These are phyloP conservation scores for Jaltomata sinuosa DNA, from an alignment of 257 asterid genomes.

Conservation along the genomic window DNA sequence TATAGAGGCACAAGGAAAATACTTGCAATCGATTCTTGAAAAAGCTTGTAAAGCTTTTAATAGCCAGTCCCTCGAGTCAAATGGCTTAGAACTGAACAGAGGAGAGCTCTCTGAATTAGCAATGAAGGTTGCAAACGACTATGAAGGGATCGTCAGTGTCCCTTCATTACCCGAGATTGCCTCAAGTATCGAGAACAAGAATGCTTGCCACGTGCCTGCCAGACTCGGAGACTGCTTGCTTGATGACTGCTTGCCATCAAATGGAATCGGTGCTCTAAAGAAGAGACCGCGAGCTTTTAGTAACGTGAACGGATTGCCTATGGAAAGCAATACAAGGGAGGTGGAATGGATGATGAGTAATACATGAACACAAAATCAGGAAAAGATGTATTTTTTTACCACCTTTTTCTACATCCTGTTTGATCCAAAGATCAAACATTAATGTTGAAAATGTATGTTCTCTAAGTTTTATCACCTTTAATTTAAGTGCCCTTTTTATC, in stretches of 20 bases:
- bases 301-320: slow-evolving; percentile 26
- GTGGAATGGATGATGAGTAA: slow-evolving; percentile 69
- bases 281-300: slow-evolving; percentile 43
- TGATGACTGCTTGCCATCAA: slow-evolving; percentile 33
- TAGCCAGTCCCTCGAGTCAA: slow-evolving; percentile 4
- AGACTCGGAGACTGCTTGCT: slow-evolving; percentile 48
- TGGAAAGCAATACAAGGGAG: slow-evolving; percentile 32
- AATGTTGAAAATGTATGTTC: slow-evolving; percentile 28
- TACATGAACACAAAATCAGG: slow-evolving; percentile 11
- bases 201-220: slow-evolving; percentile 24
- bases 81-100: slow-evolving; percentile 52
- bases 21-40: slow-evolving; percentile 33
- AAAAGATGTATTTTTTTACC: not conserved
- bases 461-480: slow-evolving; percentile 3
- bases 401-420: not conserved
- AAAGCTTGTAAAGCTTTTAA: slow-evolving; percentile 18
- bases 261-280: slow-evolving; percentile 40
- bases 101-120: slow-evolving; percentile 64
- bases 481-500: not conserved
- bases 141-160: slow-evolving; percentile 17
- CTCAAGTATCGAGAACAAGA: slow-evolving; percentile 18
- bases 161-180: slow-evolving; percentile 24
- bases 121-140: slow-evolving; percentile 53
- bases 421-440: not conserved
- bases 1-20: slow-evolving; percentile 36